These are phyloP conservation scores for Barbatosphaeria neglecta DNA, from an alignment of 495 filamentous ascomycete species.

Conservation along the genomic window DNA sequence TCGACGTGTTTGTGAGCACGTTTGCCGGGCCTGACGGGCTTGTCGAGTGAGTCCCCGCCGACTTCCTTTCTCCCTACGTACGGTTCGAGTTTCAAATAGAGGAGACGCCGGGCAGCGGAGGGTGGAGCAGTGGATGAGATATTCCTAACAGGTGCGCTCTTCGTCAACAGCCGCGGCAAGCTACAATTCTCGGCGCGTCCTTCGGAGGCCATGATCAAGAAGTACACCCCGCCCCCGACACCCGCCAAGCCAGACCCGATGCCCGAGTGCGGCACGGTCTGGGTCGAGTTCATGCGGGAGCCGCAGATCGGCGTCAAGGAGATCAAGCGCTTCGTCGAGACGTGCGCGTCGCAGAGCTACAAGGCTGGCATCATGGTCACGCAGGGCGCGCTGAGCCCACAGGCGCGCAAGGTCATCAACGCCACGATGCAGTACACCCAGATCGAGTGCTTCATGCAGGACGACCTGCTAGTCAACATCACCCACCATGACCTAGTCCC, in stretches of 20 bases:
- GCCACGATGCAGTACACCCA: constrained; percentile 54
- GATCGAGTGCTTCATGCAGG: constrained; percentile 90
- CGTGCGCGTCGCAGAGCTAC: constrained; percentile 64
- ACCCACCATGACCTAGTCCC: constrained; percentile 96
- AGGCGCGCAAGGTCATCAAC: constrained; percentile 74
- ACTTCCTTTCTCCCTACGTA: too few species aligned
- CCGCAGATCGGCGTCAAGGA: constrained; percentile 75
- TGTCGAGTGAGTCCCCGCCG: background rate
- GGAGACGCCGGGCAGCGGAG: background rate
- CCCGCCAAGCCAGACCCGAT: constrained; percentile 50
- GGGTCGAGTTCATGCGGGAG: constrained; percentile 81
- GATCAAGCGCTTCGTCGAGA: constrained; percentile 76
- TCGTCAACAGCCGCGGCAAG: constrained; percentile 50
- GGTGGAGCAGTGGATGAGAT: too few species aligned
- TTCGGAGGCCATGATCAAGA: constrained; percentile 66
- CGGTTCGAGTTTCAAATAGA: background rate
- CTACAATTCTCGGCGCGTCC: constrained; percentile 83
- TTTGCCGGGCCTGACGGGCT: background rate
- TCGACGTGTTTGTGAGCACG: background rate
- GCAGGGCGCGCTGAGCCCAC: constrained; percentile 64
- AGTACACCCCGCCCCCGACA: constrained; percentile 61
- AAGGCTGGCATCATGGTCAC: constrained; percentile 84
- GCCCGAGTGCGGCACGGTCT: constrained; percentile 73
- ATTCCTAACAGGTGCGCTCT: background rate
- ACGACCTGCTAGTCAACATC: constrained; percentile 94